phyloP scores from a whole-genome alignment of 2,329 filamentous ascomycete genomes.

The Apiospora phragmitis region DNA sequence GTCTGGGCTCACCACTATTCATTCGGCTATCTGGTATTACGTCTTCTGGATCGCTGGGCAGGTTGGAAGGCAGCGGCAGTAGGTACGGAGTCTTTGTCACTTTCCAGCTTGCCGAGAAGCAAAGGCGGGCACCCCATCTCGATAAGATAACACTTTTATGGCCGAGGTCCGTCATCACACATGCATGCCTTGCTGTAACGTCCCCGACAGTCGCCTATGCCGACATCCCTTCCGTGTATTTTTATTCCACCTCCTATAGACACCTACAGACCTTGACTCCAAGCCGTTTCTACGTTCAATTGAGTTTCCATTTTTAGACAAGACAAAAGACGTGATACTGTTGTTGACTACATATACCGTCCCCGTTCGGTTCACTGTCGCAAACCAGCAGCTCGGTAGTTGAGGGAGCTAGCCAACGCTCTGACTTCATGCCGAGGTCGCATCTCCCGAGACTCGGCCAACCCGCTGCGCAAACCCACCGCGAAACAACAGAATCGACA shows the following conservation, averaged over 20 bases:
- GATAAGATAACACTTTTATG: constrained; percentile 4
- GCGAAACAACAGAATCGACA: neutral
- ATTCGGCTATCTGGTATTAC: constrained; percentile 3
- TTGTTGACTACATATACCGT: too few species aligned
- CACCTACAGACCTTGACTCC: neutral
- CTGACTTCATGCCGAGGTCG: constrained; percentile 7
- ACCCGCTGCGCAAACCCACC: neutral
- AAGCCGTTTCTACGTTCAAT: neutral
- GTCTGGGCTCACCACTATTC: neutral
- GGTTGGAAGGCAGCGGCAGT: neutral
- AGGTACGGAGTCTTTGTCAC: neutral
- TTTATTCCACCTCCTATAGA: neutral
- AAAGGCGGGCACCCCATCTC: neutral
- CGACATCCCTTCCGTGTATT: neutral
- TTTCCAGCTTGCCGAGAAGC: neutral
- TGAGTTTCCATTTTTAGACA: neutral
- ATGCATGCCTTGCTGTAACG: neutral
- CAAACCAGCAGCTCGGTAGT: neutral
- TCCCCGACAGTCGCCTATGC: neutral
- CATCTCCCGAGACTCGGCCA: constrained; percentile 4
- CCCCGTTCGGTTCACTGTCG: neutral
- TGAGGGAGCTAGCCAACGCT: neutral
- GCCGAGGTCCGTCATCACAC: constrained; percentile 2
- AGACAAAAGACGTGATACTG: neutral
- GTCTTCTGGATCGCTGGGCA: neutral